Percentiles rank a stretch among this genome's conserved stretches.
Evolutionary conservation across 768 basidiomycete species (phyloP).

Genomic region (Suillus occidentalis): DNA sequence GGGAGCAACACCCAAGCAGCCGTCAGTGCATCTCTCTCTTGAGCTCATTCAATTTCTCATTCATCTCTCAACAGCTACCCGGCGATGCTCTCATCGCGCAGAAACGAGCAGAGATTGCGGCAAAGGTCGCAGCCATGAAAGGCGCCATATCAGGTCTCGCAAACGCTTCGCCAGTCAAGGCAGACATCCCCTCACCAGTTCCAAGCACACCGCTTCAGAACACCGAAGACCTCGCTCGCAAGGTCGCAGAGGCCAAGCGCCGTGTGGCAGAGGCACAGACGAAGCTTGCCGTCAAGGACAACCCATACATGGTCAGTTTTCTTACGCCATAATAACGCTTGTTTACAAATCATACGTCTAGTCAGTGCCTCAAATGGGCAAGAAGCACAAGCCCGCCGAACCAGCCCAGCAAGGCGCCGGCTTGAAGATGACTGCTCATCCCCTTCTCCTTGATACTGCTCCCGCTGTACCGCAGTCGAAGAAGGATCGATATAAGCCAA

Average conservation of each 20-base stretch:
- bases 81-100: conserved; percentile 74
- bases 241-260: conserved; percentile 83
- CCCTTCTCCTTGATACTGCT: conserved; percentile 68
- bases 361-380: conserved; percentile 54
- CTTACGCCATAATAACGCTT: background rate
- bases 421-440: conserved; percentile 89
- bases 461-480: conserved; percentile 64
- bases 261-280: conserved; percentile 82
- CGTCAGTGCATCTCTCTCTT: conserved; percentile 39
- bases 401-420: conserved; percentile 78
- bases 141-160: conserved; percentile 35
- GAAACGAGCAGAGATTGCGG: conserved; percentile 81
- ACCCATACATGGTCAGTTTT: conserved; percentile 81
- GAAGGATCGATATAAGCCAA: conserved; percentile 94
- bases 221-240: conserved; percentile 64
- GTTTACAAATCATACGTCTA: conserved; percentile 22
- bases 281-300: conserved; percentile 72
- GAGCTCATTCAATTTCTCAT: conserved; percentile 1
- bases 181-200: conserved; percentile 37
- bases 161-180: conserved; percentile 15
- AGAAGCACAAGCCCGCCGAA: conserved; percentile 57
- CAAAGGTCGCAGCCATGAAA: conserved; percentile 80
- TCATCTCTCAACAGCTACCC: conserved; percentile 37
- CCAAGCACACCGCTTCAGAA: conserved; percentile 41
- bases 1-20: conserved; percentile 40